These are phyloP conservation scores for Hypseocharis bilobata DNA, from an alignment of 441 rosid genomes.

Conservation along the genomic window DNA sequence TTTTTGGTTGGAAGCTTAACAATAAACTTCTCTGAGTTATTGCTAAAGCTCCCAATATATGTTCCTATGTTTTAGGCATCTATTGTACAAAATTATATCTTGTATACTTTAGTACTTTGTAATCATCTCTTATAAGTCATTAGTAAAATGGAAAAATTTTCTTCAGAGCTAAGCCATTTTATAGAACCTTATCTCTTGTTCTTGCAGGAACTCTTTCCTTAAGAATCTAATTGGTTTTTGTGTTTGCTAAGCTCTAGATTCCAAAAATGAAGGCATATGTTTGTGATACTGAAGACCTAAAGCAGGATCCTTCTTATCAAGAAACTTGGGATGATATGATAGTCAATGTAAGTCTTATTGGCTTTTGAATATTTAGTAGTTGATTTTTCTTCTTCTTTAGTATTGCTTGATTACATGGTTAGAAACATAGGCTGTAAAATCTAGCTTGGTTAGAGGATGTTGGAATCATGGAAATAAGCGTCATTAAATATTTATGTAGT, in stretches of 20 bases:
- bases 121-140: neutral
- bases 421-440: neutral
- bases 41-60: too few species aligned
- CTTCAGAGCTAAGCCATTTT: neutral
- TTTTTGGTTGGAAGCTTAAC: too few species aligned
- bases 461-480: neutral
- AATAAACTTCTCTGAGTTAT: too few species aligned
- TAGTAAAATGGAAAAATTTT: constrained; percentile 2
- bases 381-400: neutral
- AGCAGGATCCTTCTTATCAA: constrained; percentile 81
- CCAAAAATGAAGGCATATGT: constrained; percentile 99
- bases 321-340: constrained; percentile 99
- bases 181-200: neutral
- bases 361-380: constrained; percentile 11
- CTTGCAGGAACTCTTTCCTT: constrained; percentile 9
- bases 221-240: constrained; percentile 46
- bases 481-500: neutral
- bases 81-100: neutral
- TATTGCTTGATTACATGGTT: constrained; percentile 9
- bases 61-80: neutral
- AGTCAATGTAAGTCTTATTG: constrained; percentile 53
- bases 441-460: neutral
- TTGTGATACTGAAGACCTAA: constrained; percentile 90
- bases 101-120: neutral
- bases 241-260: constrained; percentile 94